Percentiles rank a stretch among this genome's conserved stretches.
phyloP scores from a whole-genome alignment of 371 early-diverging fungal genomes.

The Mortierella sp. region DNA sequence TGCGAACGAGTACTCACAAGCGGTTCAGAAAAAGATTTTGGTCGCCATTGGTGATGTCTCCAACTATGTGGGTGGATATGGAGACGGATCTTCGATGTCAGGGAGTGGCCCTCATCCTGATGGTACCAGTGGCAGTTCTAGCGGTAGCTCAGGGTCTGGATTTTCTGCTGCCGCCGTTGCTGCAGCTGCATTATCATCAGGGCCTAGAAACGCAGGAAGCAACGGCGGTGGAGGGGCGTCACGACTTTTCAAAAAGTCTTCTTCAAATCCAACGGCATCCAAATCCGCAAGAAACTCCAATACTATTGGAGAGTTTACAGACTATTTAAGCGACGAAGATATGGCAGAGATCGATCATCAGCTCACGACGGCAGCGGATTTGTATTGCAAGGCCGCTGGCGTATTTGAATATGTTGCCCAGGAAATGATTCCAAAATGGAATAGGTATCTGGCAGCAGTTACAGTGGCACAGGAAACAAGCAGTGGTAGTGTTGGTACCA shows the following conservation, averaged over 20 bases:
- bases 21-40: slow-evolving; percentile 27
- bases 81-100: slow-evolving; percentile 63
- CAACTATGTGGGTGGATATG: slow-evolving; percentile 52
- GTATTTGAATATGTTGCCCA: slow-evolving; percentile 69
- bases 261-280: slow-evolving; percentile 3
- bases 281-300: slow-evolving; percentile 31
- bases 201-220: not conserved
- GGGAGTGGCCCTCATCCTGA: slow-evolving; percentile 40
- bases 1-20: slow-evolving; percentile 38
- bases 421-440: slow-evolving; percentile 67
- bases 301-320: slow-evolving; percentile 45
- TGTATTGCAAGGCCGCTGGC: slow-evolving; percentile 69
- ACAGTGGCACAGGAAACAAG: not conserved
- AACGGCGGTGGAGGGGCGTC: slow-evolving; percentile 16
- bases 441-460: slow-evolving; percentile 29
- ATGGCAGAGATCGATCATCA: slow-evolving; percentile 40
- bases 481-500: not conserved
- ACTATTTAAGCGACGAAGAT: slow-evolving; percentile 33
- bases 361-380: slow-evolving; percentile 65
- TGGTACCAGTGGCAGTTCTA: slow-evolving; percentile 6
- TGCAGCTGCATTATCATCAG: not conserved
- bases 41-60: slow-evolving; percentile 47
- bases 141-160: slow-evolving; percentile 15
- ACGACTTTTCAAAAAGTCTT: slow-evolving; percentile 36
- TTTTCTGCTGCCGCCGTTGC: not conserved